Percentiles rank a stretch among this genome's conserved stretches.
Conservation (phyloP, 2,329 filamentous ascomycete genomes). For the Hymenoscyphus fructigenus region DNA sequence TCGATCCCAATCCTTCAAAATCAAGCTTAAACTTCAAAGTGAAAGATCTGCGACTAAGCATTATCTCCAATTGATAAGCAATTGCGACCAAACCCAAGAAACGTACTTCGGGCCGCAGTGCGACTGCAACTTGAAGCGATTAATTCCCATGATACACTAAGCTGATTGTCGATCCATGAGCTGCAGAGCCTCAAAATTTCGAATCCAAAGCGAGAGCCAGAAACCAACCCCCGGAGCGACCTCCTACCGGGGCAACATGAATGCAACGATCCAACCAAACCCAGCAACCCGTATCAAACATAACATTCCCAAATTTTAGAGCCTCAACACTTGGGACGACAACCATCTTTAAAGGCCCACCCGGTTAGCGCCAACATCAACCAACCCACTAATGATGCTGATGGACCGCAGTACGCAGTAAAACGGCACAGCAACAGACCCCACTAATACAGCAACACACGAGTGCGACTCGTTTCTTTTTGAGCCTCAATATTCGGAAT, state of each 20-base stretch:
- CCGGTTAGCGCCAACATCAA: not conserved
- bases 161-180: no score
- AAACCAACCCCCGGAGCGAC: not conserved
- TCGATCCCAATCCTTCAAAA: slow-evolving; percentile 1
- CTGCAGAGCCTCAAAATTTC: no score
- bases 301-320: not conserved
- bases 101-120: not conserved
- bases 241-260: not conserved
- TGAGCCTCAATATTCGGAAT: not conserved
- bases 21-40: not conserved
- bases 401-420: not conserved
- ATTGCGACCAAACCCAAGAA: not conserved
- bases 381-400: not conserved
- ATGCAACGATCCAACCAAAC: not conserved
- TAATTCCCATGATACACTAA: no score
- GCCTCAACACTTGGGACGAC: not conserved
- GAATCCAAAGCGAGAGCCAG: no score
- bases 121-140: no score
- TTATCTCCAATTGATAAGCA: not conserved
- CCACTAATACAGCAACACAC: not conserved
- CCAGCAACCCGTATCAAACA: not conserved
- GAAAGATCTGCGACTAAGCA: not conserved
- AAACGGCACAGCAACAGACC: not conserved
- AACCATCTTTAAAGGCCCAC: not conserved
- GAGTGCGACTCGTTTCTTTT: not conserved